Evolutionary conservation across 352 stramenopile genomes (phyloP).

Genomic region (Elongisporangium senticosum): DNA sequence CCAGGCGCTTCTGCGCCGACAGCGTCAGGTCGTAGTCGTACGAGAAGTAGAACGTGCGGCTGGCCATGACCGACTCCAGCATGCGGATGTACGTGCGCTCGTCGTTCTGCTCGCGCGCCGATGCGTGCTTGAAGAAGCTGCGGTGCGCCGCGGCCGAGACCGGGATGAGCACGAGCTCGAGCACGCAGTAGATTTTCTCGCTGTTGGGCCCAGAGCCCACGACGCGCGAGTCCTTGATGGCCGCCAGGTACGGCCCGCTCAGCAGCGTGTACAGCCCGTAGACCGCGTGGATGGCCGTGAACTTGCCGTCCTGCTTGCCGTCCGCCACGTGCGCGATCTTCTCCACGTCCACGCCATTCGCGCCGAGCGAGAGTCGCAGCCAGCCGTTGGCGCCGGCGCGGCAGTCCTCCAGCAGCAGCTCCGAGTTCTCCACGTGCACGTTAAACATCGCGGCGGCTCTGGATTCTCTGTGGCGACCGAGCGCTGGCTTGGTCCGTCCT

Average conservation of each 20-base stretch:
- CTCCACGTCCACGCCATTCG: conserved; percentile 34
- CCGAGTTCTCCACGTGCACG: conserved; percentile 57
- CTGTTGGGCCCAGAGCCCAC: conserved; percentile 47
- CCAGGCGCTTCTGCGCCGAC: conserved; percentile 39
- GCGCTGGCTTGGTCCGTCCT: background rate
- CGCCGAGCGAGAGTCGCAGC: conserved; percentile 34
- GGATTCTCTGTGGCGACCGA: background rate
- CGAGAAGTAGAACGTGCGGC: conserved; percentile 61
- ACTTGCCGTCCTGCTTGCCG: conserved; percentile 24
- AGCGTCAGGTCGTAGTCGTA: conserved; percentile 68
- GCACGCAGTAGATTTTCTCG: conserved; percentile 60
- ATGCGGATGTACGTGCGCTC: conserved; percentile 54
- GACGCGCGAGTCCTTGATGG: conserved; percentile 53
- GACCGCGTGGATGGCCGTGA: conserved; percentile 39
- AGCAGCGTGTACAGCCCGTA: conserved; percentile 65
- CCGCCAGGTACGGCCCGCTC: conserved; percentile 46
- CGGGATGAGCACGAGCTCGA: conserved; percentile 43
- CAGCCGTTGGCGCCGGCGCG: conserved; percentile 56
- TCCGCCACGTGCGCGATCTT: conserved; percentile 37
- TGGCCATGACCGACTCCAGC: conserved; percentile 37
- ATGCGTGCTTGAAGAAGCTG: conserved; percentile 53
- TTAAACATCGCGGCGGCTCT: conserved; percentile 53
- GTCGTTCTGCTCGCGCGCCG: conserved; percentile 46
- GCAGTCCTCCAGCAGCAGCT: conserved; percentile 80
- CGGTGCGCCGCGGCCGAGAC: conserved; percentile 38